Conservation (phyloP, 2,329 filamentous ascomycete genomes). For the Penicillium sp. region DNA sequence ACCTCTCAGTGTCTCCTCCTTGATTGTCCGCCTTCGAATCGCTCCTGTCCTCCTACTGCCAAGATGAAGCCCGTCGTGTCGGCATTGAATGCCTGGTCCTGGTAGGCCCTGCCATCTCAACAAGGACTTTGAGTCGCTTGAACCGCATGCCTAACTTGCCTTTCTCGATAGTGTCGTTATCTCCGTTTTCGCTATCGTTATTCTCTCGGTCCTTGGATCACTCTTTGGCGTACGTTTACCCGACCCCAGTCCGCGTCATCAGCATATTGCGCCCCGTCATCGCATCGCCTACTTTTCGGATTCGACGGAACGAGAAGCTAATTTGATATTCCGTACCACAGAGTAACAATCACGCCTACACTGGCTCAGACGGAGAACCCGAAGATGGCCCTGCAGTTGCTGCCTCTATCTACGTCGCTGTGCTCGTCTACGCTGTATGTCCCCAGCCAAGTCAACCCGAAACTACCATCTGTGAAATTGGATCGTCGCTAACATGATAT, state of each 20-base stretch:
- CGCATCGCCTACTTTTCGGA: neutral
- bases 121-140: neutral
- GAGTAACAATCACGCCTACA: slow-evolving; percentile 75
- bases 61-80: slow-evolving; percentile 94
- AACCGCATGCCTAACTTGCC: slow-evolving; percentile 9
- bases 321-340: slow-evolving; percentile 27
- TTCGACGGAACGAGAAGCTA: slow-evolving; percentile 1
- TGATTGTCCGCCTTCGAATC: neutral
- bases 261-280: slow-evolving; percentile 1
- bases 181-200: slow-evolving; percentile 63
- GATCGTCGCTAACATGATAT: slow-evolving; percentile 13
- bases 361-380: slow-evolving; percentile 69
- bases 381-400: slow-evolving; percentile 75
- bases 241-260: neutral
- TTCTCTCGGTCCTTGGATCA: slow-evolving; percentile 63
- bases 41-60: slow-evolving; percentile 26
- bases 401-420: slow-evolving; percentile 79
- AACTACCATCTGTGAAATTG: neutral
- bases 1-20: neutral
- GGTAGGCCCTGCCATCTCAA: slow-evolving; percentile 57
- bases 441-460: neutral
- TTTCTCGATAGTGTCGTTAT: slow-evolving; percentile 62
- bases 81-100: slow-evolving; percentile 90
- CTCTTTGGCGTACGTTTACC: slow-evolving; percentile 65
- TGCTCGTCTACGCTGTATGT: slow-evolving; percentile 84